A percentile compares a stretch with the other conserved stretches of the same genome.
phyloP scores from a whole-genome alignment of 2,329 filamentous ascomycete genomes.

The Zymoseptoria brevis region DNA sequence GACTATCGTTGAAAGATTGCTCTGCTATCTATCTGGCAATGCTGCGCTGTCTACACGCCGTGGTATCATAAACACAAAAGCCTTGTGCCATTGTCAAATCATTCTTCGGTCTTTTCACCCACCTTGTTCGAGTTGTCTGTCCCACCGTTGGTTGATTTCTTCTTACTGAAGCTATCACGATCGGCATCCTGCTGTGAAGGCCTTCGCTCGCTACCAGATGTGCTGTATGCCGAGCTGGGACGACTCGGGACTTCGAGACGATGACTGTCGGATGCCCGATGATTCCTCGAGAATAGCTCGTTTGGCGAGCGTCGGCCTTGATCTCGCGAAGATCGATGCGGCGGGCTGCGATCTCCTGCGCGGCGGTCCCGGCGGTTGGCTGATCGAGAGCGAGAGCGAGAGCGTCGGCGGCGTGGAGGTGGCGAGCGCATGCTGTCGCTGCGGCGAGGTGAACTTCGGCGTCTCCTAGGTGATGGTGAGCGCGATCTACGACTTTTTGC shows the following conservation, averaged over 20 bases:
- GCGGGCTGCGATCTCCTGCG: slow-evolving; percentile 8
- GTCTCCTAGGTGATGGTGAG: slow-evolving; percentile 27
- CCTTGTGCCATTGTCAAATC: not conserved
- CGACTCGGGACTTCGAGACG: slow-evolving; percentile 11
- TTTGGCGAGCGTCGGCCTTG: slow-evolving; percentile 10
- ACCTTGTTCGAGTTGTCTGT: not conserved
- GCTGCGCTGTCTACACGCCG: not conserved
- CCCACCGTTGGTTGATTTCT: not conserved
- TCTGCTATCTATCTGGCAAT: not conserved
- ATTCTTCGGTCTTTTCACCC: not conserved
- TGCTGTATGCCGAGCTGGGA: slow-evolving; percentile 7
- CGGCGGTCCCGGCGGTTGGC: slow-evolving; percentile 2
- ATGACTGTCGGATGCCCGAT: slow-evolving; percentile 8
- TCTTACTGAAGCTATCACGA: not conserved
- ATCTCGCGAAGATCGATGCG: slow-evolving; percentile 21
- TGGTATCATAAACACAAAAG: not conserved
- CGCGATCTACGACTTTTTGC: slow-evolving; percentile 14
- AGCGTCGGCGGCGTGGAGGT: slow-evolving; percentile 75
- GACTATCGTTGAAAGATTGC: not conserved
- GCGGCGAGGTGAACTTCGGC: slow-evolving; percentile 49
- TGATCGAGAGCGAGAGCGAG: slow-evolving; percentile 9
- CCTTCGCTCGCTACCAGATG: not conserved
- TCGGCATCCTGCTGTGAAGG: not conserved
- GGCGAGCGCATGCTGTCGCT: slow-evolving; percentile 59
- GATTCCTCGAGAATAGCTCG: slow-evolving; percentile 15